Evolutionary conservation across 768 basidiomycete species (phyloP).

Genomic region (Phallus indusiatus): DNA sequence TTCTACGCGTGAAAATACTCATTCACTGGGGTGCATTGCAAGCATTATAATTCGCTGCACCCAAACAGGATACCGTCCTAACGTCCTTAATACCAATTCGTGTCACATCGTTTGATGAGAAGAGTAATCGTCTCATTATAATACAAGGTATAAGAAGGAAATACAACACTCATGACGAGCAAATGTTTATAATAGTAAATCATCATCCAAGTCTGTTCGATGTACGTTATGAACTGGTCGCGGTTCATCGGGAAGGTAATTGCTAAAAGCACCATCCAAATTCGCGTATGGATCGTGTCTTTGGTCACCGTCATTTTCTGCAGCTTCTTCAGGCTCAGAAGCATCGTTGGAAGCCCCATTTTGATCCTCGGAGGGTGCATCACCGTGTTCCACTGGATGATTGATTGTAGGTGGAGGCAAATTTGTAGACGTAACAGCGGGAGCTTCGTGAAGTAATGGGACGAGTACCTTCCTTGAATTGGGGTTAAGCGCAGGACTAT

Average conservation of each 20-base stretch:
- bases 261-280: slow-evolving; percentile 66
- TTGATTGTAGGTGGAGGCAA: slow-evolving; percentile 5
- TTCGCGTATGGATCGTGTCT: slow-evolving; percentile 72
- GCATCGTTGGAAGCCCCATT: slow-evolving; percentile 27
- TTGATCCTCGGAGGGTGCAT: background rate
- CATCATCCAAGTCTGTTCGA: slow-evolving; percentile 47
- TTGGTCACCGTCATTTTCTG: background rate
- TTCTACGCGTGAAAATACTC: background rate
- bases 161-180: background rate
- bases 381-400: background rate
- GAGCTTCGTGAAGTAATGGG: slow-evolving; percentile 35
- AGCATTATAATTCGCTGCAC: slow-evolving; percentile 87
- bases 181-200: slow-evolving; percentile 47
- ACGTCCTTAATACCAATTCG: background rate
- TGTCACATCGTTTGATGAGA: background rate
- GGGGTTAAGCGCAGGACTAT: slow-evolving; percentile 84
- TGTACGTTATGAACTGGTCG: slow-evolving; percentile 34
- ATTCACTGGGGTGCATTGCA: slow-evolving; percentile 11
- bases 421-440: background rate
- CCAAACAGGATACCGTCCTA: slow-evolving; percentile 28
- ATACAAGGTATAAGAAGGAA: background rate
- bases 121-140: background rate
- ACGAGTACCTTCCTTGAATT: slow-evolving; percentile 68
- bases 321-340: slow-evolving; percentile 23
- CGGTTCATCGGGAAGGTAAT: slow-evolving; percentile 65